These are phyloP conservation scores for Shiraia sp. DNA, from an alignment of 2,329 filamentous ascomycete species.

Conservation along the genomic window DNA sequence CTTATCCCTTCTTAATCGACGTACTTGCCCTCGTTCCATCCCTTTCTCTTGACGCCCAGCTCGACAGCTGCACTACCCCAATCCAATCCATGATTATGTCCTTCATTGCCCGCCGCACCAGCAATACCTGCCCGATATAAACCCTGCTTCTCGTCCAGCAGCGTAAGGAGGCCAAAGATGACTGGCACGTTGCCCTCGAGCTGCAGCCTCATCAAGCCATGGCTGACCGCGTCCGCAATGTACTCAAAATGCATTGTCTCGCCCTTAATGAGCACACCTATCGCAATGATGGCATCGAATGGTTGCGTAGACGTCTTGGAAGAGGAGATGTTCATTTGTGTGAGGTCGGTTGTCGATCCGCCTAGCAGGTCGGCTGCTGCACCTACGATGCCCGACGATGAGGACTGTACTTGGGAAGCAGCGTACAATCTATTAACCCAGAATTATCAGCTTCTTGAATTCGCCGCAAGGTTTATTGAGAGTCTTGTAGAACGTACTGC, in stretches of 20 bases:
- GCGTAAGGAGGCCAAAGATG: conserved; percentile 88
- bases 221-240: conserved; percentile 87
- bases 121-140: conserved; percentile 77
- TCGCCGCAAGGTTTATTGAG: no score
- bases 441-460: conserved; percentile 9
- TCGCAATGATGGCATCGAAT: conserved; percentile 93
- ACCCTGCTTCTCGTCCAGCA: conserved; percentile 87
- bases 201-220: conserved; percentile 93
- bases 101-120: conserved; percentile 46
- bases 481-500: conserved; percentile 59
- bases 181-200: conserved; percentile 87
- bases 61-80: conserved; percentile 96
- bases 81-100: conserved; percentile 95
- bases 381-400: conserved; percentile 58
- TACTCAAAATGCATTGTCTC: conserved; percentile 99
- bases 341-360: conserved; percentile 63
- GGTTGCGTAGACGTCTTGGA: conserved; percentile 49
- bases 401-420: conserved; percentile 80
- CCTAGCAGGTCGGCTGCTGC: conserved; percentile 78
- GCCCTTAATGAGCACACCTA: conserved; percentile 96
- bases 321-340: conserved; percentile 36
- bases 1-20: conserved; percentile 51
- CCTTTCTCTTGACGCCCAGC: conserved; percentile 83
- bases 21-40: conserved; percentile 75
- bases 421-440: conserved; percentile 72